A percentile compares a stretch with the other conserved stretches of the same genome.
These are phyloP conservation scores for Colletotrichum costaricense DNA, from an alignment of 2,329 filamentous ascomycete species.

Conservation along the genomic window DNA sequence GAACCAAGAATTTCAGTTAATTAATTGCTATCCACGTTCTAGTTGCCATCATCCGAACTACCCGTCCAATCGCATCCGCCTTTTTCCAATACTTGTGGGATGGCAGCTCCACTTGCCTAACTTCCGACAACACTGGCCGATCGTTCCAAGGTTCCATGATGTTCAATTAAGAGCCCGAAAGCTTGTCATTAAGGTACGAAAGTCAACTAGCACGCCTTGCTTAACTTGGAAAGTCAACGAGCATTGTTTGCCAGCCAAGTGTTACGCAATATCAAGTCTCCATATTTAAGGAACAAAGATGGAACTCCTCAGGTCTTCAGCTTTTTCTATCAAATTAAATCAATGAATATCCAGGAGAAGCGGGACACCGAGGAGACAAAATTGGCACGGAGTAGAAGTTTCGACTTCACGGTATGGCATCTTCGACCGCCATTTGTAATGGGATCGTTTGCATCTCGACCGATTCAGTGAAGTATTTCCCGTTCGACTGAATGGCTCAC, in stretches of 20 bases:
- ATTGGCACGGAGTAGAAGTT: neutral
- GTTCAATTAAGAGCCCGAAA: neutral
- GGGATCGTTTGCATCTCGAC: neutral
- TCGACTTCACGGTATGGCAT: neutral
- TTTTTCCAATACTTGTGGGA: neutral
- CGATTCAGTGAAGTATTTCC: too few species aligned
- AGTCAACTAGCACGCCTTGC: neutral
- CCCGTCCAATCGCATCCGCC: neutral
- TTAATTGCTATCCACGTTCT: neutral
- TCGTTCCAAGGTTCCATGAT: neutral
- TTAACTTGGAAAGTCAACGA: neutral
- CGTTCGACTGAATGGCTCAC: too few species aligned
- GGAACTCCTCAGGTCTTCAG: neutral
- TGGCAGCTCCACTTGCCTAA: neutral
- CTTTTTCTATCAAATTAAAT: neutral
- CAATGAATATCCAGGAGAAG: neutral
- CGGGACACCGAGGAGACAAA: neutral
- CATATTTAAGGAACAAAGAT: neutral
- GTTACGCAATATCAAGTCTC: neutral
- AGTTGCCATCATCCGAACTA: neutral
- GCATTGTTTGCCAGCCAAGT: neutral
- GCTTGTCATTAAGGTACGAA: neutral
- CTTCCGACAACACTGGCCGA: neutral
- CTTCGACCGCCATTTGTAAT: neutral
- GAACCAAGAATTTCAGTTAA: neutral